Conservation (phyloP, 1,139 yeast genomes). For the Candida sp. region DNA sequence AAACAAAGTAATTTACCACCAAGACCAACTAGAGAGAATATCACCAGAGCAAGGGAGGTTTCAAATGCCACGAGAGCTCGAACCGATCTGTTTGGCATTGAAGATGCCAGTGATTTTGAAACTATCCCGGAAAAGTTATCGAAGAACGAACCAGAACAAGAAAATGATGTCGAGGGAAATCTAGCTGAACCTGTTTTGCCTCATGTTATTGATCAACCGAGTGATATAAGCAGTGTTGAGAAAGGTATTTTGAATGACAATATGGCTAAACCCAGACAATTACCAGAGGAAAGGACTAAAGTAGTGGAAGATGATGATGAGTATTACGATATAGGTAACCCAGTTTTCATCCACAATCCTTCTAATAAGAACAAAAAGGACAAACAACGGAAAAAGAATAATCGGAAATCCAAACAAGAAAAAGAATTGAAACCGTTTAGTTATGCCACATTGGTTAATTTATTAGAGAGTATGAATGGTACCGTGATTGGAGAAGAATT, state of each 20-base stretch:
- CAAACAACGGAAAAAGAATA: conserved; percentile 11
- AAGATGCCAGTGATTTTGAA: conserved; percentile 1
- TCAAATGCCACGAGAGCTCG: conserved; percentile 11
- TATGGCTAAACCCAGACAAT: not conserved
- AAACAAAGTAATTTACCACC: conserved; percentile 27
- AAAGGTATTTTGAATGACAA: not conserved
- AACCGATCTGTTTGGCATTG: conserved; percentile 3
- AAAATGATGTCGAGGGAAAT: not conserved
- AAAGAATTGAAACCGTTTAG: conserved; percentile 47
- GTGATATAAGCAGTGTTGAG: not conserved
- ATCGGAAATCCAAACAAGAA: conserved; percentile 8
- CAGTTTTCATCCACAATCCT: conserved; percentile 29
- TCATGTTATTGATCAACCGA: not conserved
- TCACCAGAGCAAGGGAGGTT: conserved; percentile 29
- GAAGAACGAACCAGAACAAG: not conserved
- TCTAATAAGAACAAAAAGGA: conserved; percentile 16
- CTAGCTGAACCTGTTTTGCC: not conserved
- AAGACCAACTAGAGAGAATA: conserved; percentile 30
- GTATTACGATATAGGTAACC: conserved; percentile 38
- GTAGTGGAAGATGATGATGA: conserved; percentile 24
- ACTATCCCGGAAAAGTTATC: not conserved
- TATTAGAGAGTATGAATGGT: conserved; percentile 63
- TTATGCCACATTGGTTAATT: conserved; percentile 53
- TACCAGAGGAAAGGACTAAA: not conserved
- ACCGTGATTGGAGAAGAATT: conserved; percentile 69